phyloP scores from a whole-genome alignment of 2,329 filamentous ascomycete species.

The Elsinoe fawcettii region DNA sequence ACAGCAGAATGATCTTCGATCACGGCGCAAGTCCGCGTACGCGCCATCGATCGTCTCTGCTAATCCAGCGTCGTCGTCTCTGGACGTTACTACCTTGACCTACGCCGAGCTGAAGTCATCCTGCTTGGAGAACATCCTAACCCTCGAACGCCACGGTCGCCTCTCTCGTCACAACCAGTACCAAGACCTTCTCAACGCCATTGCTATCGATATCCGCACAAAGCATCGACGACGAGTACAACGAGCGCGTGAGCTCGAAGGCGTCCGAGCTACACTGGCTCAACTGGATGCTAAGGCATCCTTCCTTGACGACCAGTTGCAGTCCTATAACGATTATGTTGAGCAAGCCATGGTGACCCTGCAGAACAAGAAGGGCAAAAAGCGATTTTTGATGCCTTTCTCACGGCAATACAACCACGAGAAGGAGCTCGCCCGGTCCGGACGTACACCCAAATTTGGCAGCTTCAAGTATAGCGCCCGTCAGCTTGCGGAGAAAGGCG shows the following conservation, averaged over 20 bases:
- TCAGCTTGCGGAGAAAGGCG: conserved; percentile 83
- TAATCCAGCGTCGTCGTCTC: conserved; percentile 40
- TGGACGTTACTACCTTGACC: conserved; percentile 81
- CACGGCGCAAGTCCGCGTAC: conserved; percentile 17
- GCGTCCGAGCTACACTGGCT: conserved; percentile 64
- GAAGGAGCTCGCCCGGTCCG: conserved; percentile 83
- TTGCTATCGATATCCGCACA: conserved; percentile 91
- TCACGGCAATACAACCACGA: conserved; percentile 99
- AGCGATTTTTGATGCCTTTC: conserved; percentile 88
- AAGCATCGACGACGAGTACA: conserved; percentile 92
- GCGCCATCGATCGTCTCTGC: conserved; percentile 19
- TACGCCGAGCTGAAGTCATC: conserved; percentile 91
- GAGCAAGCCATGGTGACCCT: conserved; percentile 96
- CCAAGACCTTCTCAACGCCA: conserved; percentile 95
- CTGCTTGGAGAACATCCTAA: conserved; percentile 87
- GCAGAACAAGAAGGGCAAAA: conserved; percentile 94
- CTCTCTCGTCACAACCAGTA: conserved; percentile 85
- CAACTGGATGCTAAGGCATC: conserved; percentile 79
- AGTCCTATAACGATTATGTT: conserved; percentile 98
- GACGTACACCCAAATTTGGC: conserved; percentile 92
- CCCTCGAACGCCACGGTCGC: conserved; percentile 71
- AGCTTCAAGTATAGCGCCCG: conserved; percentile 95
- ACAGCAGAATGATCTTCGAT: conserved; percentile 48
- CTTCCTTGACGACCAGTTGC: conserved; percentile 90
- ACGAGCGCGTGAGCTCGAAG: conserved; percentile 81